A percentile compares a stretch with the other conserved stretches of the same genome.
phyloP scores from a whole-genome alignment of 371 early-diverging fungal genomes.

The Haplosporangium sp. region DNA sequence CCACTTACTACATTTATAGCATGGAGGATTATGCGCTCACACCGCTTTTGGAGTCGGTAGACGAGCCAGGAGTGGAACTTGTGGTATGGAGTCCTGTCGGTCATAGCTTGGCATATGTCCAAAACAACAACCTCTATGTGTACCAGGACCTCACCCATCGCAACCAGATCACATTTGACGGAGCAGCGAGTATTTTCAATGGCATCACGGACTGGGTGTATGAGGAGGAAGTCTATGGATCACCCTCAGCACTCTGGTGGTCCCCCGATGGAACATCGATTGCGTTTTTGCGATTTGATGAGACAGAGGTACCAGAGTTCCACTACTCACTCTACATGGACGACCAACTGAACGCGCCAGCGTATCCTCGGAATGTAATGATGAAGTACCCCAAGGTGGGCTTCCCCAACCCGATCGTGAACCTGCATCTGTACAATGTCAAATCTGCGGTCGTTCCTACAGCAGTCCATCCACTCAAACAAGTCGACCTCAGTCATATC shows the following conservation, averaged over 20 bases:
- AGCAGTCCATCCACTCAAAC: conserved; percentile 21
- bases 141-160: conserved; percentile 71
- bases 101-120: conserved; percentile 86
- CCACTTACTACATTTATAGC: conserved; percentile 83
- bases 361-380: conserved; percentile 78
- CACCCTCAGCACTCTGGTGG: conserved; percentile 88
- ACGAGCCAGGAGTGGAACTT: conserved; percentile 62
- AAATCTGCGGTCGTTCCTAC: conserved; percentile 44
- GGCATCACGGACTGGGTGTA: conserved; percentile 99
- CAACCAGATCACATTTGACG: conserved; percentile 86
- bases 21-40: conserved; percentile 62
- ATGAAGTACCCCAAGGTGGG: conserved; percentile 95
- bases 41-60: conserved; percentile 66
- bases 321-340: conserved; percentile 76
- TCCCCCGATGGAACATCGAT: conserved; percentile 84
- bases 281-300: conserved; percentile 90
- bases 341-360: conserved; percentile 51
- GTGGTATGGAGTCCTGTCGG: conserved; percentile 87
- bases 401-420: conserved; percentile 84
- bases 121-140: conserved; percentile 88
- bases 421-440: conserved; percentile 73
- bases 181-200: conserved; percentile 86
- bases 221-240: conserved; percentile 91
- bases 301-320: conserved; percentile 84
- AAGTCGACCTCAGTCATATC: conserved; percentile 42